Evolutionary conservation across 140 eudicot genomes (phyloP).

Genomic region (Flaveria floridana): DNA sequence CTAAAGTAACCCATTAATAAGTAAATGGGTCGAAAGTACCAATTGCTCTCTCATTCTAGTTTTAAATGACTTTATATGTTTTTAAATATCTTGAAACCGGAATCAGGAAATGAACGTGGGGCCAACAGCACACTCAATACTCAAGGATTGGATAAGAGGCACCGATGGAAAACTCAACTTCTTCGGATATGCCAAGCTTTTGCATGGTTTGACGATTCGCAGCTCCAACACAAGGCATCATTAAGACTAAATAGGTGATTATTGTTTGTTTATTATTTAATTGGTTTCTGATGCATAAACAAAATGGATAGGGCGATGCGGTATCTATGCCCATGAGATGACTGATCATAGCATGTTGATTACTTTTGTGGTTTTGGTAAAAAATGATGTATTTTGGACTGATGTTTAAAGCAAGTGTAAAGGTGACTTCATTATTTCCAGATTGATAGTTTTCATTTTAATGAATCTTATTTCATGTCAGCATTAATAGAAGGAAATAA

Average conservation of each 20-base stretch:
- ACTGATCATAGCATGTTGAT: conserved; percentile 30
- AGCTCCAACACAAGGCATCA: conserved; percentile 66
- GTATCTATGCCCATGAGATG: conserved; percentile 31
- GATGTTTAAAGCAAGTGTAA: conserved; percentile 32
- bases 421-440: conserved; percentile 28
- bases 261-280: conserved; percentile 39
- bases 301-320: conserved; percentile 28
- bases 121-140: conserved; percentile 58
- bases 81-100: neutral
- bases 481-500: too few species aligned
- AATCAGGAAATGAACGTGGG: conserved; percentile 79
- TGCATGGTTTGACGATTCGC: conserved; percentile 89
- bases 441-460: neutral
- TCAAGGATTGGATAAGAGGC: conserved; percentile 76
- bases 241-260: conserved; percentile 39
- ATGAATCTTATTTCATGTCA: neutral
- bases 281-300: conserved; percentile 34
- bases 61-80: neutral
- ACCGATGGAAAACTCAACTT: conserved; percentile 78
- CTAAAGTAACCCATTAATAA: neutral
- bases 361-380: conserved; percentile 21
- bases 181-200: conserved; percentile 82
- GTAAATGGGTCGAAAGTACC: neutral
- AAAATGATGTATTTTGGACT: conserved; percentile 33
- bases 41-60: neutral